These are phyloP conservation scores for Podaxis sp. DNA, from an alignment of 768 basidiomycete genomes.

Conservation along the genomic window DNA sequence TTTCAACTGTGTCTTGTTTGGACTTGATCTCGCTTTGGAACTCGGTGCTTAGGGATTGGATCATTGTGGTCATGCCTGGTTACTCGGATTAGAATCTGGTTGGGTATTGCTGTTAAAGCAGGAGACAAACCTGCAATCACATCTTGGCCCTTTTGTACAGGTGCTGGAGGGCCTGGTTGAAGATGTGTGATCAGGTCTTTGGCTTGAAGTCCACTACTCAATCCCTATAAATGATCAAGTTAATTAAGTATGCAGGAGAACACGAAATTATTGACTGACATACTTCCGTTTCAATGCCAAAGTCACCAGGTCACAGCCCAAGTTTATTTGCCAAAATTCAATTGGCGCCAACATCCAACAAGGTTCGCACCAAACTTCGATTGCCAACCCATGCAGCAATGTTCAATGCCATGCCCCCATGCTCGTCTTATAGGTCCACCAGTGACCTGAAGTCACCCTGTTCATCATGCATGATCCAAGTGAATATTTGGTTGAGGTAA, in stretches of 20 bases:
- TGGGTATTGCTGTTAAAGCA: too few relatives aligned
- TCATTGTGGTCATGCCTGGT: constrained; percentile 84
- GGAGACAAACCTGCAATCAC: constrained; percentile 65
- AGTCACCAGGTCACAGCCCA: constrained; percentile 90
- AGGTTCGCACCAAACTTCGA: constrained; percentile 76
- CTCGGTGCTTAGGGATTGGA: constrained; percentile 74
- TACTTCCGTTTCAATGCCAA: constrained; percentile 91
- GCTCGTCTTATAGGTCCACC: constrained; percentile 89
- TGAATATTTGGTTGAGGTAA: constrained; percentile 88
- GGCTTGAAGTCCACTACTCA: constrained; percentile 65
- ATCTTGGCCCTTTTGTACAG: constrained; percentile 87
- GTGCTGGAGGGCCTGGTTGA: constrained; percentile 71
- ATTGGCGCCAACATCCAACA: constrained; percentile 93
- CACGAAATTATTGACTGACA: too few relatives aligned
- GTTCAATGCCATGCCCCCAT: constrained; percentile 95
- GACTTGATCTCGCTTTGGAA: constrained; percentile 81
- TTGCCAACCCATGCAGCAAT: constrained; percentile 95
- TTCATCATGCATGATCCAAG: constrained; percentile 80
- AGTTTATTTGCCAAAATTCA: constrained; percentile 89
- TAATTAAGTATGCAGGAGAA: too few relatives aligned
- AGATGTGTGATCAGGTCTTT: constrained; percentile 81
- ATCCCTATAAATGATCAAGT: constrained; percentile 48
- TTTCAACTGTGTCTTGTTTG: constrained; percentile 89
- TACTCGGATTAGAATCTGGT: background rate
- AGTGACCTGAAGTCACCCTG: constrained; percentile 74